Percentiles rank a stretch among this genome's conserved stretches.
phyloP scores from a whole-genome alignment of 106 monocot species.

The Dendrobium nobile region DNA sequence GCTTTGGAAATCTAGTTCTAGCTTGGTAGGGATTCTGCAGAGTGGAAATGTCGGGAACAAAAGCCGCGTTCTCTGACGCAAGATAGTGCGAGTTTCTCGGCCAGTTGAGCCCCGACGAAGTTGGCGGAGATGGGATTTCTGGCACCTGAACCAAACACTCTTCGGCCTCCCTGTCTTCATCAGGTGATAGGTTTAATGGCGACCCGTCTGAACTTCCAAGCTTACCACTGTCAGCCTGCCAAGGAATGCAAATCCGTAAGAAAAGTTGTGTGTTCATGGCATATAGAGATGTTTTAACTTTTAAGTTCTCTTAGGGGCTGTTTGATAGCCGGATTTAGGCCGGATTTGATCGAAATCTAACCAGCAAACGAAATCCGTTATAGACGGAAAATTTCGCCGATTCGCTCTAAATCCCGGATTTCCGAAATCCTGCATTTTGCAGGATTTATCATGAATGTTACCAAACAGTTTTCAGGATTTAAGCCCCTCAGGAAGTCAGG shows the following conservation, averaged over 20 bases:
- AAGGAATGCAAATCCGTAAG: neutral
- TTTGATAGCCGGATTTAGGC: no score
- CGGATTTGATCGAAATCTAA: no score
- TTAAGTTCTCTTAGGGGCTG: neutral
- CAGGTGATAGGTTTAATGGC: conserved; percentile 23
- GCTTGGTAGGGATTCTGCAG: conserved; percentile 4
- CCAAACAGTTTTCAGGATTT: no score
- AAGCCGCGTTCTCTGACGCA: conserved; percentile 25
- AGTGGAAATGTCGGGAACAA: conserved; percentile 60
- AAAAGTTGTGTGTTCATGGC: neutral
- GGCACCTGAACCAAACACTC: conserved; percentile 62
- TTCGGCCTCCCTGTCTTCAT: conserved; percentile 35
- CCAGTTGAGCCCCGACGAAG: conserved; percentile 76
- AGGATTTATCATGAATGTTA: no score
- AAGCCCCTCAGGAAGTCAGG: no score
- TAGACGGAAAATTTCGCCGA: no score
- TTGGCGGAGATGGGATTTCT: conserved; percentile 76
- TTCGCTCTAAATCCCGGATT: no score
- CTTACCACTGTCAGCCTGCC: conserved; percentile 52
- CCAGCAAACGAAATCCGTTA: no score
- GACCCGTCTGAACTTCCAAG: conserved; percentile 58
- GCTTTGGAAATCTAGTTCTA: conserved; percentile 15
- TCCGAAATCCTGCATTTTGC: no score
- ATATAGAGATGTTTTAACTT: no score
- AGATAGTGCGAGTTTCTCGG: conserved; percentile 23